Percentiles rank a stretch among this genome's conserved stretches.
Evolutionary conservation across 345 rosid genomes (phyloP).

Genomic region (Rhizophora mangle): DNA sequence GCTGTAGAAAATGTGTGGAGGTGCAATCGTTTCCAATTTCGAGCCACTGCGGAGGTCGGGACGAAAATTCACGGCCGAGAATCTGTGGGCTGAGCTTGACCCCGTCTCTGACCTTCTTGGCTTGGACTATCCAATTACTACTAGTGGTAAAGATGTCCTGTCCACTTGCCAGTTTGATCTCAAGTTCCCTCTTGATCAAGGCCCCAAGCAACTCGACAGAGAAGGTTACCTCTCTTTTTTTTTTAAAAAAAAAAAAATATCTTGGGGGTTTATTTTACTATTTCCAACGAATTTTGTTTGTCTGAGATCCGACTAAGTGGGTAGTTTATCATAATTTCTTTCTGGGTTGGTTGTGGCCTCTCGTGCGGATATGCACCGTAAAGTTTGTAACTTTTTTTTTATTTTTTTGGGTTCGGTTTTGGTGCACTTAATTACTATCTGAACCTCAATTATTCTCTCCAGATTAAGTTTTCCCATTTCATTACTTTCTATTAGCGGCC

Average conservation of each 20-base stretch:
- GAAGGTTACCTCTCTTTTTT: background rate
- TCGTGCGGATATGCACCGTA: background rate
- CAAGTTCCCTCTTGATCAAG: slow-evolving; percentile 10
- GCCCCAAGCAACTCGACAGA: background rate
- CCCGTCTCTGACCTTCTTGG: slow-evolving; percentile 47
- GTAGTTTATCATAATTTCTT: background rate
- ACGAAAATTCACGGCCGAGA: slow-evolving; percentile 43
- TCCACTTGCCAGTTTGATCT: background rate
- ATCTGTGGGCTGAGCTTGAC: slow-evolving; percentile 66
- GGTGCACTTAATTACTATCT: too few relatives aligned
- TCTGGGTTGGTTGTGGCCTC: background rate
- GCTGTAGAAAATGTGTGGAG: slow-evolving; percentile 65
- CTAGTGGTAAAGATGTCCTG: background rate
- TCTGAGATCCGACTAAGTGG: background rate
- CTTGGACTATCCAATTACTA: slow-evolving; percentile 15
- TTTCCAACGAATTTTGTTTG: too few relatives aligned
- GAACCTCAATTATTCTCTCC: too few relatives aligned
- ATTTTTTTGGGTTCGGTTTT: too few relatives aligned
- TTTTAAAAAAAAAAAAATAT: too few relatives aligned
- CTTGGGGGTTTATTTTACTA: background rate
- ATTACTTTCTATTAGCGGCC: too few relatives aligned
- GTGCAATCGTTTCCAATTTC: slow-evolving; percentile 56
- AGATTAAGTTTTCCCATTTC: too few relatives aligned
- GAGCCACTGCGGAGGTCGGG: slow-evolving; percentile 38
- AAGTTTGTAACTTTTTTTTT: background rate